Base-by-base conservation (phyloP, 2,329 filamentous ascomycete species). In the Tolypocladium endophyticum region DNA sequence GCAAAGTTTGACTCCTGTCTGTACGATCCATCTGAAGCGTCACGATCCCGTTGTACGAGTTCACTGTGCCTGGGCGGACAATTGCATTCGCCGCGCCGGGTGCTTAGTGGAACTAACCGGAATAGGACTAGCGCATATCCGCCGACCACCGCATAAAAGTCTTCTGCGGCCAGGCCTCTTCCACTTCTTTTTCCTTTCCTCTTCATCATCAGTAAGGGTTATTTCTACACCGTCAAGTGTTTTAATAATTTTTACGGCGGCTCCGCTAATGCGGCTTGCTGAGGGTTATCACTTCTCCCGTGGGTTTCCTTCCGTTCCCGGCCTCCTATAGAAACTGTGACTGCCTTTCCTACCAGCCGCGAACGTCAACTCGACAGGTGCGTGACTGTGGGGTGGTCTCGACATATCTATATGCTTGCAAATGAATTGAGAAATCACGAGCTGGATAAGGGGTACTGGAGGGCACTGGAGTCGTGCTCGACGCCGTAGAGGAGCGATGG, bases 301-400 rank as follows among this genome's bases (percentile, higher is more conserved):
- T 81, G 76, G 74, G 75, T 79, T 73, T 79, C 73, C 77, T 76
- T 79, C 78, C 79, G 79, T 81, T 81, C 79, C 79, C 79, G 77
- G 79, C 79, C 79, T 72, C 77, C 78, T 66, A 77, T 61, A 81
- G 66, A 62, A 77, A 68, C 56, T 66, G 76, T 74, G 73, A 76
- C 69, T 70, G 71, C 76, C 77, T 77, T 79, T 76, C 73, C 63
- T 73, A 75, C 70, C 75, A 79, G 78, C 73, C 76, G 69, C 69
- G 62, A 65, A 66, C 67, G 64, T 67, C 72, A 62, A 68, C 64
- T 67, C 60, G 56, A 64, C 64, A 73, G 77, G 77, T 76, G 72
- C 71, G 72, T 74, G 76, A 75, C 78, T 78, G 79, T 81, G 79
- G 78, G 78, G 76, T 77, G 75, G 71, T 79, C 71, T 68, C 77